Evolutionary conservation across 2,329 filamentous ascomycete genomes (phyloP).

Genomic region (Diaporthe helianthi): DNA sequence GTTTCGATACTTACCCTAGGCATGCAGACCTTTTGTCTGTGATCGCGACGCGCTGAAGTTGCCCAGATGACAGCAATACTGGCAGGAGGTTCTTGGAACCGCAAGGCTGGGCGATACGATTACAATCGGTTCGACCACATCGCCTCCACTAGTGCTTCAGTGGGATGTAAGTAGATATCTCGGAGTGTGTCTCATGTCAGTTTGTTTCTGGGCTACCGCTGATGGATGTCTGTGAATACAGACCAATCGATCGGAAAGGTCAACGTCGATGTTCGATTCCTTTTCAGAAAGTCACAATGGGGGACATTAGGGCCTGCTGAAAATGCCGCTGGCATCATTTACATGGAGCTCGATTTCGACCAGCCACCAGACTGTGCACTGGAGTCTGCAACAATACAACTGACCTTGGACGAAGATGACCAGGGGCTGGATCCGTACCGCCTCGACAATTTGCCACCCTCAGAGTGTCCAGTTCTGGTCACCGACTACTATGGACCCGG

Average conservation of each 20-base stretch:
- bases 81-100: not conserved
- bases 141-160: not conserved
- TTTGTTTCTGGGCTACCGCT: not conserved
- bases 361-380: slow-evolving; percentile 39
- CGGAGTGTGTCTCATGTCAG: no score
- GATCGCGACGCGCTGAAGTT: not conserved
- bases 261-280: not conserved
- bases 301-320: slow-evolving; percentile 37
- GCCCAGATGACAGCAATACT: slow-evolving; percentile 2
- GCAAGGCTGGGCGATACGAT: slow-evolving; percentile 10
- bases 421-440: slow-evolving; percentile 35
- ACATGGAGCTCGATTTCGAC: slow-evolving; percentile 41
- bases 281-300: slow-evolving; percentile 39
- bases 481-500: slow-evolving; percentile 13
- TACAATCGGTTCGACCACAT: slow-evolving; percentile 8
- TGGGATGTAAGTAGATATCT: not conserved
- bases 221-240: not conserved
- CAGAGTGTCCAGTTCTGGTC: not conserved
- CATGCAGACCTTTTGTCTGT: not conserved
- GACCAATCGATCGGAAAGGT: slow-evolving; percentile 12
- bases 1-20: not conserved
- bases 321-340: slow-evolving; percentile 40
- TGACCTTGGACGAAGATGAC: slow-evolving; percentile 41
- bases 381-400: slow-evolving; percentile 37
- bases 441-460: not conserved